phyloP scores from a whole-genome alignment of 805 yeast species.

The Cyberlindnera mycetangii region DNA sequence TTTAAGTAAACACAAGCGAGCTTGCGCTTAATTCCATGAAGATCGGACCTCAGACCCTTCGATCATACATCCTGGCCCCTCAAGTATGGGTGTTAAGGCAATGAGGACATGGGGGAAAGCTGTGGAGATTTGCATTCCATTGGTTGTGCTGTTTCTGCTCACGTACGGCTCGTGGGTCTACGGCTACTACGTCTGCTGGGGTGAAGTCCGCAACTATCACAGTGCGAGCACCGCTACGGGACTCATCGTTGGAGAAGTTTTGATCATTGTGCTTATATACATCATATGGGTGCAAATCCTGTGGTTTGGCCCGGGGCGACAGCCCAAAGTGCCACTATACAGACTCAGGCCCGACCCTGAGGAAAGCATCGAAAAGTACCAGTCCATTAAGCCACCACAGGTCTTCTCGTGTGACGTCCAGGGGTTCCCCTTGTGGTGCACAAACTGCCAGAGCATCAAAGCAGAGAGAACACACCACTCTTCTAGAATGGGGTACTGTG shows the following conservation, averaged over 20 bases:
- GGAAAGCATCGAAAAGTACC: conserved; percentile 16
- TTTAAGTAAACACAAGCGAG: background rate
- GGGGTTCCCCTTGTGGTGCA: conserved; percentile 80
- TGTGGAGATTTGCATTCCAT: conserved; percentile 10
- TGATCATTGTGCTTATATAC: conserved; percentile 28
- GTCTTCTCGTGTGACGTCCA: conserved; percentile 63
- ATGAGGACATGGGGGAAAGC: conserved; percentile 1
- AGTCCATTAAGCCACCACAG: conserved; percentile 45
- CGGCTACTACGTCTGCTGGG: conserved; percentile 30
- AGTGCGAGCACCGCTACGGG: conserved; percentile 31
- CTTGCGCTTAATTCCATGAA: no score
- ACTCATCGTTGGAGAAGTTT: conserved; percentile 30
- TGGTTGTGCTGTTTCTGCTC: conserved; percentile 8
- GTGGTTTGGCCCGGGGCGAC: conserved; percentile 58
- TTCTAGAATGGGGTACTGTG: conserved; percentile 49
- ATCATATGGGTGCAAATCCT: conserved; percentile 45
- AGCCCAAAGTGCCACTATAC: conserved; percentile 37
- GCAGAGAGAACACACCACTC: conserved; percentile 72
- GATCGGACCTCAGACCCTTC: no score
- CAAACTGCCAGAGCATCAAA: conserved; percentile 62
- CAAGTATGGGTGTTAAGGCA: background rate
- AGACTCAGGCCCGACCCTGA: conserved; percentile 25
- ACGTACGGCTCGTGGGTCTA: conserved; percentile 25
- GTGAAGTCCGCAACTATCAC: conserved; percentile 26
- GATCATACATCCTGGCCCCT: no score